Percentiles rank a stretch among this genome's conserved stretches.
These are phyloP conservation scores for Mayamaea pseudoterrestris DNA, from an alignment of 108 stramenopile species.

Conservation along the genomic window DNA sequence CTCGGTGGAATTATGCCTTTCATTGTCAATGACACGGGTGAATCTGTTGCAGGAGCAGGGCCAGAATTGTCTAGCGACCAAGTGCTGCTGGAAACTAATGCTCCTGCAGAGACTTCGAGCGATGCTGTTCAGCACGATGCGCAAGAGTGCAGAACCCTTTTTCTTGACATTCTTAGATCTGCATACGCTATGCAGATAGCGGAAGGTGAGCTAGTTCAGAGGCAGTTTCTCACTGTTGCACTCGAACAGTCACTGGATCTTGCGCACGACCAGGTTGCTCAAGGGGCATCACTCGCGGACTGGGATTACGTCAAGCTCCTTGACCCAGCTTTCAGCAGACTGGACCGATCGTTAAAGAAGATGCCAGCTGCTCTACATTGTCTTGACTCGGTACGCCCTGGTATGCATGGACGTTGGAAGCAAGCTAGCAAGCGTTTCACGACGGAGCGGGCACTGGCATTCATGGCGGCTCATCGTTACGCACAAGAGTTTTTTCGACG, in stretches of 20 bases:
- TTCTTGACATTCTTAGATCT: slow-evolving; percentile 16
- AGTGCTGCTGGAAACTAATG: not conserved
- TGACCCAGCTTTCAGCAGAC: not conserved
- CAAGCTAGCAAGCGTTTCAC: slow-evolving; percentile 5
- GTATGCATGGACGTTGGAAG: slow-evolving; percentile 2
- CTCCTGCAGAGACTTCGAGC: not conserved
- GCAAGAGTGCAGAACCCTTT: no score
- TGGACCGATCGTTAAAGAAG: not conserved
- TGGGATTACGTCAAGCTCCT: slow-evolving; percentile 16
- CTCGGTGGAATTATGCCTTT: slow-evolving; percentile 33
- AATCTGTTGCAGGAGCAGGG: not conserved
- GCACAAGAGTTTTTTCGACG: slow-evolving; percentile 24
- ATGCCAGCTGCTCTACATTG: not conserved
- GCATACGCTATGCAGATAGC: slow-evolving; percentile 21
- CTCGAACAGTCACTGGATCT: slow-evolving; percentile 19
- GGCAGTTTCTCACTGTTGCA: slow-evolving; percentile 14
- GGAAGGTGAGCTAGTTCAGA: slow-evolving; percentile 18
- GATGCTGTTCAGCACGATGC: not conserved
- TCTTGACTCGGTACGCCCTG: slow-evolving; percentile 4
- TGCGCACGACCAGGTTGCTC: slow-evolving; percentile 13
- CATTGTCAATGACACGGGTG: slow-evolving; percentile 4
- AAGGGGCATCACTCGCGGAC: slow-evolving; percentile 17
- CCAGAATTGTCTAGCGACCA: not conserved
- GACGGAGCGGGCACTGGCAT: slow-evolving; percentile 17
- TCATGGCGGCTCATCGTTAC: slow-evolving; percentile 22